Evolutionary conservation across 257 asterid species (phyloP).

Genomic region (Solanum etuberosum): DNA sequence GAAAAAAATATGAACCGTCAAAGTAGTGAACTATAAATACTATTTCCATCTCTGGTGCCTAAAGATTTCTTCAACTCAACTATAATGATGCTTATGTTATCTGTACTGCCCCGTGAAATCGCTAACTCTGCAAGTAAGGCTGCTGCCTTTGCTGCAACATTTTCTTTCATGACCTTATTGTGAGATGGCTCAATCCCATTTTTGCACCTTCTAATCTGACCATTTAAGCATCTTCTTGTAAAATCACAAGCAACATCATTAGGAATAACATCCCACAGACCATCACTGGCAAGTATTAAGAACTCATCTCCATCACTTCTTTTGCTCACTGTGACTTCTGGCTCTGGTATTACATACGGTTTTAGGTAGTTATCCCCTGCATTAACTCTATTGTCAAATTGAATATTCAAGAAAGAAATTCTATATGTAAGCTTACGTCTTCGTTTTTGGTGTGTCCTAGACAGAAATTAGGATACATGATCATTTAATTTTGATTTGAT

Average conservation of each 20-base stretch:
- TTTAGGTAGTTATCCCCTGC: slow-evolving; percentile 53
- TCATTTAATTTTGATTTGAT: background rate
- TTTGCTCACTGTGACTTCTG: slow-evolving; percentile 28
- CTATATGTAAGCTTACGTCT: background rate
- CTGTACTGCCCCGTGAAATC: slow-evolving; percentile 39
- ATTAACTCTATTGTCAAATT: background rate
- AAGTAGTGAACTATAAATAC: background rate
- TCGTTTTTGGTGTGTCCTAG: background rate
- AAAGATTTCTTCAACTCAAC: slow-evolving; percentile 17
- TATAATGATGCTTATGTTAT: slow-evolving; percentile 42
- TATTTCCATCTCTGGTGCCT: background rate
- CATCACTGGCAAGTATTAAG: slow-evolving; percentile 57
- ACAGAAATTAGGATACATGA: background rate
- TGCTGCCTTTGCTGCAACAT: slow-evolving; percentile 22
- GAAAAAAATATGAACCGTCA: background rate
- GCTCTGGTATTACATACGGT: slow-evolving; percentile 45
- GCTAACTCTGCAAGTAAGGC: slow-evolving; percentile 37
- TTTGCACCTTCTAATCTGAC: slow-evolving; percentile 3
- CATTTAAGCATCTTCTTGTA: slow-evolving; percentile 31
- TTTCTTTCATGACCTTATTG: background rate
- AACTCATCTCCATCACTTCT: slow-evolving; percentile 34
- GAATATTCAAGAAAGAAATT: background rate
- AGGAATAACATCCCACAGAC: slow-evolving; percentile 55
- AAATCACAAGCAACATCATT: slow-evolving; percentile 46
- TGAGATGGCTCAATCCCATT: background rate